Evolutionary conservation across 768 basidiomycete species (phyloP), one percentile per base, ranked within the genome.

Genomic region (Trametes punicea): DNA sequence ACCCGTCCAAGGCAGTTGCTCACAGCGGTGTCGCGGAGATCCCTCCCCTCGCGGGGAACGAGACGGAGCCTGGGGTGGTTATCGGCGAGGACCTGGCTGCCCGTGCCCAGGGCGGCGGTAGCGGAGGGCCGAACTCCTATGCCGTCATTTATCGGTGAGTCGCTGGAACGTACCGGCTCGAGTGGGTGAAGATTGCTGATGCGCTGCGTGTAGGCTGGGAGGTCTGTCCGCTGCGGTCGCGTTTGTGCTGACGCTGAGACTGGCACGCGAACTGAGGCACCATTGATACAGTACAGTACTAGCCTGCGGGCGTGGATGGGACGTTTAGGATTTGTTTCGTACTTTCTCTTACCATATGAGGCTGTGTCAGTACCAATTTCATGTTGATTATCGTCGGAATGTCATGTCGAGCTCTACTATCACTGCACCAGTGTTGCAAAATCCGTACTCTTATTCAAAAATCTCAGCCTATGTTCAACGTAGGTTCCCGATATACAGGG

Each of bases 91-190:
- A 62, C 49, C n/a, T n/a, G n/a, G n/a, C n/a, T n/a, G n/a, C n/a
- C n/a, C n/a, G n/a, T n/a, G 67, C 47, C 16, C 65, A 63, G 42
- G 67, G 58, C 4, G 65, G 63, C 16, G 65, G 59, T n/a, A 66
- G 66, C 36, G 34, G 9, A 1, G 73, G 66, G 2, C 79, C 85
- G 1, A 84, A 87, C 69, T 84, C 90, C n/a, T 82, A 92, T 4
- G 90, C 84, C 9, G 80, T 91, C 63, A 81, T 93, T 29, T 91
- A 93, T 67, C 75, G 86, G 90, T 90, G 60, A 65, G 85, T 72
- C 4, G 7, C n/a, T n/a, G n/a, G n/a, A n/a, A n/a, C 2, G n/a
- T 47, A 30, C 29, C 15, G 18, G 39, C 51, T 44, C 56, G 13
- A 0, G 5, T 16, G 36, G 26, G 31, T 62, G 13, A 8, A 9